phyloP scores from a whole-genome alignment of 352 stramenopile genomes.

The Phytopythium mirpurense region DNA sequence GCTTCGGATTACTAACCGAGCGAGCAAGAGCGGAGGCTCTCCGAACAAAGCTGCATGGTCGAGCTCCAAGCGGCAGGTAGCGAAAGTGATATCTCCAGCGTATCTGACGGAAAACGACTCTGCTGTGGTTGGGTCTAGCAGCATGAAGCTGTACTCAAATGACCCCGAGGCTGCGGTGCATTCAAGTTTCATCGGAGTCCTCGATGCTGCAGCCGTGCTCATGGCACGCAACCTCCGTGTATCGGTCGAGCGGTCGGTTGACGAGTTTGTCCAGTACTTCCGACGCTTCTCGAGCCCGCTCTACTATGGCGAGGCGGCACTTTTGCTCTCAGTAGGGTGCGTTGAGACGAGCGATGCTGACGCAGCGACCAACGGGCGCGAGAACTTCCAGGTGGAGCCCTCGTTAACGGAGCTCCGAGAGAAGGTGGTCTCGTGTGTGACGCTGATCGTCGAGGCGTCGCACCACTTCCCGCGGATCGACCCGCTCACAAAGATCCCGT shows the following conservation, averaged over 20 bases:
- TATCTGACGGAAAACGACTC: neutral
- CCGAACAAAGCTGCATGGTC: neutral
- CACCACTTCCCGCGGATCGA: conserved; percentile 90
- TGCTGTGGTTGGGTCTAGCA: neutral
- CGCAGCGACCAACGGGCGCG: conserved; percentile 12
- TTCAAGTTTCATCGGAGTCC: conserved; percentile 54
- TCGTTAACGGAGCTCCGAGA: conserved; percentile 46
- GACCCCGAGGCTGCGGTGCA: conserved; percentile 45
- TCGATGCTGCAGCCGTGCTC: conserved; percentile 81
- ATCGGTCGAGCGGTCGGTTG: conserved; percentile 81
- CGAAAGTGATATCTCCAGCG: neutral
- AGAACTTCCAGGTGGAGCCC: conserved; percentile 64
- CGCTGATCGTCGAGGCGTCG: conserved; percentile 70
- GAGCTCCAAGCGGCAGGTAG: conserved; percentile 3
- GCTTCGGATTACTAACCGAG: conserved; percentile 10
- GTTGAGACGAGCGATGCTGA: conserved; percentile 7
- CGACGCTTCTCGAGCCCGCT: conserved; percentile 46
- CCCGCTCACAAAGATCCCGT: conserved; percentile 65
- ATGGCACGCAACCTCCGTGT: conserved; percentile 89
- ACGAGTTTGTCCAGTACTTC: conserved; percentile 69
- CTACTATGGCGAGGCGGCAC: conserved; percentile 52
- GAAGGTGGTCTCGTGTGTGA: conserved; percentile 57
- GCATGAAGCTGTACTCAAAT: conserved; percentile 10
- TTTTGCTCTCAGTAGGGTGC: conserved; percentile 62
- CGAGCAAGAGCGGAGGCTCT: neutral